Evolutionary conservation across 768 basidiomycete genomes (phyloP).

Genomic region (Rhizopogon salebrosus): DNA sequence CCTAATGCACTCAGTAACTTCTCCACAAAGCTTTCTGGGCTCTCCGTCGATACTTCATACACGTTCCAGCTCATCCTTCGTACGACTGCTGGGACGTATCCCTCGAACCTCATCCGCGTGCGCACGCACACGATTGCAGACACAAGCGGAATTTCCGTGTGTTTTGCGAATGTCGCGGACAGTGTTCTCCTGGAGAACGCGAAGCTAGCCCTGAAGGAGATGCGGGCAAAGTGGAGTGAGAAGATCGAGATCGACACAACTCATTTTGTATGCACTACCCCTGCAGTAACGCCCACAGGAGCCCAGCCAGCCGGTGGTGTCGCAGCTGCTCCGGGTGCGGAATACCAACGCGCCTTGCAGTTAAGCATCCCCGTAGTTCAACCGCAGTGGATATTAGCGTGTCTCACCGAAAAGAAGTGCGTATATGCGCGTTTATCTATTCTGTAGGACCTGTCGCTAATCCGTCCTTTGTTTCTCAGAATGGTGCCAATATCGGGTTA

Average conservation of each 20-base stretch:
- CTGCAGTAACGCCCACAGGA: constrained; percentile 60
- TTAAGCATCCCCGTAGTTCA: constrained; percentile 93
- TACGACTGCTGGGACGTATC: constrained; percentile 87
- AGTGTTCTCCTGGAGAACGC: constrained; percentile 70
- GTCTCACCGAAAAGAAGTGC: constrained; percentile 78
- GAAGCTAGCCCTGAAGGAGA: constrained; percentile 73
- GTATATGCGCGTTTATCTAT: constrained; percentile 16
- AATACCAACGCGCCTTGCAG: constrained; percentile 93
- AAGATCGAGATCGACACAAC: constrained; percentile 97
- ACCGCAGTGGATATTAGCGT: constrained; percentile 92
- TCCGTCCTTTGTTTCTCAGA: constrained; percentile 30
- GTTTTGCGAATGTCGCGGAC: constrained; percentile 90
- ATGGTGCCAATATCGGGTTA: constrained; percentile 84
- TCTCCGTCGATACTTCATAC: constrained; percentile 81
- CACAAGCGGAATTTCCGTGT: constrained; percentile 91
- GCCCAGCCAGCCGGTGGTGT: constrained; percentile 50
- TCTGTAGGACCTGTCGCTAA: constrained; percentile 1
- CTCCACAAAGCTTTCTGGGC: constrained; percentile 81
- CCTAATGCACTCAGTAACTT: constrained; percentile 80
- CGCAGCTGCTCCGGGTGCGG: constrained; percentile 65
- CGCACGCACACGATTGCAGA: constrained; percentile 93
- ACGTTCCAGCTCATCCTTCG: constrained; percentile 91
- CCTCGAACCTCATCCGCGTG: constrained; percentile 77
- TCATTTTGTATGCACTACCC: constrained; percentile 94
- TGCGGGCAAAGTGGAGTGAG: constrained; percentile 88